These are phyloP conservation scores for Grosmannia serpens DNA, from an alignment of 2,329 filamentous ascomycete species.

Conservation along the genomic window DNA sequence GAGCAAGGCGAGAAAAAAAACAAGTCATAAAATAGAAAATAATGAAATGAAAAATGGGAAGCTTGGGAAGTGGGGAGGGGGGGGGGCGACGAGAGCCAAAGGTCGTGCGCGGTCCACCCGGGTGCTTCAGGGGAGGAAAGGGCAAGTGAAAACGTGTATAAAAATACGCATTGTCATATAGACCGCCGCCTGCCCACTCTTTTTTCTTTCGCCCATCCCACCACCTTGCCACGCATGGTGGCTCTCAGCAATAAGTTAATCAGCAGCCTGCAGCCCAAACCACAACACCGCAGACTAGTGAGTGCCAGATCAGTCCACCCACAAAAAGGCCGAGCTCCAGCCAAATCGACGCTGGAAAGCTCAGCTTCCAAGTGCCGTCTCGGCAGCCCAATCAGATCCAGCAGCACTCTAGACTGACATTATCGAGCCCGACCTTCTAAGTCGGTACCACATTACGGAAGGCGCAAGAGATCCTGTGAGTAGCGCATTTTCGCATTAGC, in stretches of 20 bases:
- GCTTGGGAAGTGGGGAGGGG: constrained; percentile 4
- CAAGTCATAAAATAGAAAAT: not conserved
- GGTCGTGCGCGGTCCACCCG: constrained; percentile 11
- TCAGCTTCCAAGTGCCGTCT: not conserved
- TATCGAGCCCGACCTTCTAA: not conserved
- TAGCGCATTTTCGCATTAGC: not conserved
- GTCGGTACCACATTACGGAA: not conserved
- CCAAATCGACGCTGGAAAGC: not conserved
- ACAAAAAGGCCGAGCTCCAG: not conserved
- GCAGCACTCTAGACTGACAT: not conserved
- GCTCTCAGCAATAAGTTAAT: not conserved
- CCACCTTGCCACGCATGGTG: not conserved
- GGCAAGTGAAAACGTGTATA: constrained; percentile 17
- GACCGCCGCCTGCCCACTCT: constrained; percentile 16
- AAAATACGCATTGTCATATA: constrained; percentile 20
- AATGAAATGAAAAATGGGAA: constrained; percentile 5
- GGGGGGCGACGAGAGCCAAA: constrained; percentile 5
- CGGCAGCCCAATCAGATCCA: not conserved
- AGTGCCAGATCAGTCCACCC: not conserved
- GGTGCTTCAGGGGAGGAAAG: constrained; percentile 3
- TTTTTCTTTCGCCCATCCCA: constrained; percentile 9
- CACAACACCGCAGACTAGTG: not conserved
- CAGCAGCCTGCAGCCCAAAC: constrained; percentile 1
- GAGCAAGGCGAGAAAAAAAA: not conserved
- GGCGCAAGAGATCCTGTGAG: not conserved